Evolutionary conservation across 2,329 filamentous ascomycete genomes (phyloP).

Genomic region (Conoideocrella luteorostrata): DNA sequence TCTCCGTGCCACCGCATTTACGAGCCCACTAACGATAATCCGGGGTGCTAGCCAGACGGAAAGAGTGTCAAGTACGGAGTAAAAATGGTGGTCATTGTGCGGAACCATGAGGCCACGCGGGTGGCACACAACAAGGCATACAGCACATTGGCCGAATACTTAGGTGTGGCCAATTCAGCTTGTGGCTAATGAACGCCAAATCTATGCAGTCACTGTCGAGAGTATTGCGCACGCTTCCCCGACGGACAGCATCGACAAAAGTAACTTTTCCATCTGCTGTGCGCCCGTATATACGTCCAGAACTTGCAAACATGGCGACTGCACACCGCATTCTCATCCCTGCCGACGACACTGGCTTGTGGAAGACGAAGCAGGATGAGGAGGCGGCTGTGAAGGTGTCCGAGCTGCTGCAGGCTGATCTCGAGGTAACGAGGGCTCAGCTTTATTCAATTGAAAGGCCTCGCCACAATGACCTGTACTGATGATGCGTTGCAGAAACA

Average conservation of each 20-base stretch:
- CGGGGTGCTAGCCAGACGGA: no score
- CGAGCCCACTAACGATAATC: no score
- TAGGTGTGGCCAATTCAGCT: no score
- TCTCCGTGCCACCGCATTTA: no score
- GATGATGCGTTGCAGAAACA: conserved; percentile 33
- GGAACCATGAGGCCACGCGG: no score
- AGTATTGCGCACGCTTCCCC: neutral
- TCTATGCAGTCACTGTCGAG: neutral
- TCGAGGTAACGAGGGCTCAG: conserved; percentile 45
- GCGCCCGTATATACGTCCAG: neutral
- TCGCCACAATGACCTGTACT: neutral
- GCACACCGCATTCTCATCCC: conserved; percentile 41
- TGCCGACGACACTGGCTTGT: conserved; percentile 43
- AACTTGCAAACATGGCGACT: conserved; percentile 34
- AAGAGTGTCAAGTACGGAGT: no score
- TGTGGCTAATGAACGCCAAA: no score
- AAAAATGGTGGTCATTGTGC: no score
- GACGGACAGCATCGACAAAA: neutral
- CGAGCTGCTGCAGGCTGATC: conserved; percentile 68
- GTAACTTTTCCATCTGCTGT: neutral
- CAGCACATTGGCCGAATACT: no score
- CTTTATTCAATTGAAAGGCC: neutral
- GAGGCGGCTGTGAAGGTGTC: conserved; percentile 58
- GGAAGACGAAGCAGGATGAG: conserved; percentile 39
- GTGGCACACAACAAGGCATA: no score